Evolutionary conservation across 2,329 filamentous ascomycete genomes (phyloP), one percentile per base, ranked within the genome.

Genomic region (Exutisphaerella laricina): DNA sequence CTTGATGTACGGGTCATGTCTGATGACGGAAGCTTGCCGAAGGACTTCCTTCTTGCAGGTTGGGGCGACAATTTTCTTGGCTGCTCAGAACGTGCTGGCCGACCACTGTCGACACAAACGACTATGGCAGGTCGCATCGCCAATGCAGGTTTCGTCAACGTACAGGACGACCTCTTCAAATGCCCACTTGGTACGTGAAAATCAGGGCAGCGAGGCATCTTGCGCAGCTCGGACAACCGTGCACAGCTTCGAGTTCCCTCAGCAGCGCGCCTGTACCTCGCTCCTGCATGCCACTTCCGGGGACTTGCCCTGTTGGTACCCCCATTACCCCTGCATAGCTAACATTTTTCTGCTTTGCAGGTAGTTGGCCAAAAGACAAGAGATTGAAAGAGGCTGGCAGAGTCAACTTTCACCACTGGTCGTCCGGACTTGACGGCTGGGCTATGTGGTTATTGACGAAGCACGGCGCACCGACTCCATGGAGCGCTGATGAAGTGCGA

Each of bases 161-260:
- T 73, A 0, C 59, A 64, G 12, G 66, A 70, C 48, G 52, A 55
- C 37, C 55, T 54, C 21, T 69, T 60, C 53, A 65, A 66, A 37
- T 63, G 65, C 58, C 68, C 69, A 0, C 51, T 70, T 3, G 66
- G 66, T n/a, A n/a, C n/a, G n/a, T n/a, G n/a, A n/a, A n/a, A n/a
- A n/a, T n/a, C n/a, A n/a, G n/a, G n/a, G n/a, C n/a, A n/a, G n/a
- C n/a, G n/a, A n/a, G n/a, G n/a, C n/a, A n/a, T n/a, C n/a, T n/a
- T n/a, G n/a, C n/a, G n/a, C n/a, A n/a, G n/a, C n/a, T n/a, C n/a
- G n/a, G n/a, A n/a, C n/a, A n/a, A n/a, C n/a, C n/a, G n/a, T n/a
- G n/a, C n/a, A n/a, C n/a, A n/a, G n/a, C n/a, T n/a, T n/a, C n/a
- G n/a, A n/a, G n/a, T n/a, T n/a, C n/a, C n/a, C n/a, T n/a, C n/a